These are phyloP conservation scores for Conoideocrella luteorostrata DNA, from an alignment of 2,329 filamentous ascomycete species.

Conservation along the genomic window DNA sequence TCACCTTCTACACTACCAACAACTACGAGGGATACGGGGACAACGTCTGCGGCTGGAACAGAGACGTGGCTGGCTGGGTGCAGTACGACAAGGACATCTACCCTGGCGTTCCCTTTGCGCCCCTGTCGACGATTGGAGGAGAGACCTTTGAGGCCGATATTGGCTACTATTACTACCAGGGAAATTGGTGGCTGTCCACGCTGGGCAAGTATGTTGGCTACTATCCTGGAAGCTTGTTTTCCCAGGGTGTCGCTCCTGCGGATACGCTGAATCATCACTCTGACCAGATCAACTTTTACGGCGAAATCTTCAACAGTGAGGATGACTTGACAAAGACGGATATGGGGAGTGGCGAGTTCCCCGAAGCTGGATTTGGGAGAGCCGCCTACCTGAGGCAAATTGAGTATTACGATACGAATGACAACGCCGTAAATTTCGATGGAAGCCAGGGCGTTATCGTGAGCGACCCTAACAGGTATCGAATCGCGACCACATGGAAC, in stretches of 20 bases:
- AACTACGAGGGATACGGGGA: slow-evolving; percentile 12
- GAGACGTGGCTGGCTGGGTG: slow-evolving; percentile 15
- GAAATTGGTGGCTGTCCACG: slow-evolving; percentile 16
- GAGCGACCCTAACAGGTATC: slow-evolving; percentile 12
- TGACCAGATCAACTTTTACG: slow-evolving; percentile 13
- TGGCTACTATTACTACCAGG: slow-evolving; percentile 9
- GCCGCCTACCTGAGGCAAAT: slow-evolving; percentile 15
- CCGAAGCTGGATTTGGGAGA: slow-evolving; percentile 11
- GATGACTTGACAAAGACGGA: slow-evolving; percentile 13
- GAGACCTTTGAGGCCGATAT: slow-evolving; percentile 12
- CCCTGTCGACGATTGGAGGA: slow-evolving; percentile 12
- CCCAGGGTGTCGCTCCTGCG: slow-evolving; percentile 1
- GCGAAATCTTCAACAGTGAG: slow-evolving; percentile 16
- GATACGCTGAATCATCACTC: slow-evolving; percentile 12
- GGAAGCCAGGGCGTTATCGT: slow-evolving; percentile 4
- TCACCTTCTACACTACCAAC: slow-evolving; percentile 16
- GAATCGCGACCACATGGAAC: slow-evolving; percentile 10
- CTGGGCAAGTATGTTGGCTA: slow-evolving; percentile 14
- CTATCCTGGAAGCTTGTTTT: slow-evolving; percentile 15
- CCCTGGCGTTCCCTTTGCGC: slow-evolving; percentile 12
- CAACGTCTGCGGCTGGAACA: slow-evolving; percentile 14
- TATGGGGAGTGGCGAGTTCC: slow-evolving; percentile 18
- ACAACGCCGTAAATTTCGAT: slow-evolving; percentile 7
- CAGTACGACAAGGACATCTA: slow-evolving; percentile 13
- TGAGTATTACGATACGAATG: slow-evolving; percentile 10